Evolutionary conservation across 164 flowering plant species (phyloP).

Genomic region (Taxillus chinensis): DNA sequence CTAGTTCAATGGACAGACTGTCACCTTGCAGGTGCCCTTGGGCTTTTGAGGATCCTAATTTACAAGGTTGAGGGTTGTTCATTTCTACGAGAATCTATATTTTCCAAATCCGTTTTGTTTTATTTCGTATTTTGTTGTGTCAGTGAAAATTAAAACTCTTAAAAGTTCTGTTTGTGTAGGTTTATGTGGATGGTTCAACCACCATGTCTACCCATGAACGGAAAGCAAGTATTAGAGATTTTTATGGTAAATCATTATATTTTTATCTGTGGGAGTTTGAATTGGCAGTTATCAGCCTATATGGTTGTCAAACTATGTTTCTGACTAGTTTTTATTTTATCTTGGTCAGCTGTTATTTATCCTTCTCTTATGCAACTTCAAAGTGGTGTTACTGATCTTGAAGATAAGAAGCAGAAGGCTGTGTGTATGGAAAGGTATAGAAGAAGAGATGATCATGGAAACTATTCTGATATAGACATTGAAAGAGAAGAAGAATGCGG

Average conservation of each 20-base stretch:
- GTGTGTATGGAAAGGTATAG: constrained; percentile 64
- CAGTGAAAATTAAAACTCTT: constrained; percentile 1
- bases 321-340: not conserved
- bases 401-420: constrained; percentile 71
- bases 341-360: constrained; percentile 60
- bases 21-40: constrained; percentile 81
- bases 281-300: not conserved
- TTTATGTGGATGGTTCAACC: constrained; percentile 67
- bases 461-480: constrained; percentile 43
- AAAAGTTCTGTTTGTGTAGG: constrained; percentile 21
- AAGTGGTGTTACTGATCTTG: constrained; percentile 69
- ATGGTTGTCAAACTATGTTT: not conserved
- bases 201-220: constrained; percentile 70
- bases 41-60: constrained; percentile 59
- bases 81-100: not conserved
- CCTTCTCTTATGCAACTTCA: constrained; percentile 83
- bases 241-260: constrained; percentile 39
- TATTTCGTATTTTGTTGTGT: not conserved
- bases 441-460: constrained; percentile 42
- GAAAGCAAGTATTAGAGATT: constrained; percentile 69
- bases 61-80: constrained; percentile 35
- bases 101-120: not conserved
- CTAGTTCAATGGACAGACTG: constrained; percentile 93
- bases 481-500: constrained; percentile 98
- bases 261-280: no score